Percentiles rank a stretch among this genome's conserved stretches.
These are phyloP conservation scores for Saccharomycopsis oosterbeekiorum DNA, from an alignment of 805 yeast species.

Conservation along the genomic window DNA sequence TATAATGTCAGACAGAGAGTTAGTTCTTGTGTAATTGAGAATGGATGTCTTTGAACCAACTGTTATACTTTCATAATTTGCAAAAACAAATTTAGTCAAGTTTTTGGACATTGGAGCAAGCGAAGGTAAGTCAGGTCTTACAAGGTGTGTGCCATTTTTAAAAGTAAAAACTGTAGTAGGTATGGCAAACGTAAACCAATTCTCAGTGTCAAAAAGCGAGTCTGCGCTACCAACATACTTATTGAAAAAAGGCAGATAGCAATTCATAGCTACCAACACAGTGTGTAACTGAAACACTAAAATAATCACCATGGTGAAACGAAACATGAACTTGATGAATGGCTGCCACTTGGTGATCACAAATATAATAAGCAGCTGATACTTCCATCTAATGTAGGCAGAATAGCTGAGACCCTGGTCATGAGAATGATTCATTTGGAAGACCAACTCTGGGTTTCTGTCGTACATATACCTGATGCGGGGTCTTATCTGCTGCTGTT, in stretches of 20 bases:
- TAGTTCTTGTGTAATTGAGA: not conserved
- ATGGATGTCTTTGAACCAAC: not conserved
- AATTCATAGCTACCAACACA: conserved; percentile 28
- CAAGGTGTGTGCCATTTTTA: not conserved
- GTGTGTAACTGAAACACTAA: conserved; percentile 24
- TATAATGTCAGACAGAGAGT: not conserved
- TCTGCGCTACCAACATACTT: not conserved
- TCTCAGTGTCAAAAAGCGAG: not conserved
- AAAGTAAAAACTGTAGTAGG: not conserved
- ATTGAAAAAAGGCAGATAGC: conserved; percentile 16
- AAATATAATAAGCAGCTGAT: not conserved
- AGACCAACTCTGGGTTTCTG: conserved; percentile 20
- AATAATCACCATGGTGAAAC: conserved; percentile 25
- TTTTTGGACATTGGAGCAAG: not conserved
- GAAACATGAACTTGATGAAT: conserved; percentile 17
- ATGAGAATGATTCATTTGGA: conserved; percentile 30
- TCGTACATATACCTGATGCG: not conserved
- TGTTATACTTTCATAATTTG: not conserved
- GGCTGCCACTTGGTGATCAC: not conserved
- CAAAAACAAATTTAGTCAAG: not conserved
- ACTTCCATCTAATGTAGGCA: conserved; percentile 6
- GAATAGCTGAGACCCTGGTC: conserved; percentile 26
- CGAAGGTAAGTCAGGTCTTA: not conserved
- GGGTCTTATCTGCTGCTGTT: conserved; percentile 5
- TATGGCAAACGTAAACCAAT: not conserved